These are phyloP conservation scores for Limonomyces culmigenus DNA, from an alignment of 1,284 basidiomycete species.

Conservation along the genomic window DNA sequence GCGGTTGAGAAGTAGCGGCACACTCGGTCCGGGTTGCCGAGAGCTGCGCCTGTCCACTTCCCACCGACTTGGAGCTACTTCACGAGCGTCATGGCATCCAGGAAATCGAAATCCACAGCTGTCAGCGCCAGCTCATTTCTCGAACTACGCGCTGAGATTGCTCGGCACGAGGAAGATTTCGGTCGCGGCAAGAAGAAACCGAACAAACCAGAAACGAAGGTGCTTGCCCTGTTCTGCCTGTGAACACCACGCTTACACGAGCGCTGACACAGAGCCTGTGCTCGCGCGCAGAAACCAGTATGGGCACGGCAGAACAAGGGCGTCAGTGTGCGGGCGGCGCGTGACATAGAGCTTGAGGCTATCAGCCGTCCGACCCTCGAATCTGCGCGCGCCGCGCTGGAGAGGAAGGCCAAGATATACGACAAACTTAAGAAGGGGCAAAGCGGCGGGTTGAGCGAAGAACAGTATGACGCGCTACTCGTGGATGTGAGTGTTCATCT, in stretches of 20 bases:
- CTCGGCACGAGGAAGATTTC: slow-evolving; percentile 49
- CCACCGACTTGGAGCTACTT: no score
- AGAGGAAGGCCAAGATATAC: slow-evolving; percentile 73
- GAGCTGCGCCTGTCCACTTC: no score
- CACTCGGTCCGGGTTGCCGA: no score
- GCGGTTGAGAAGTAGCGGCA: no score
- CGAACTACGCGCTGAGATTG: slow-evolving; percentile 58
- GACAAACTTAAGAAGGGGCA: slow-evolving; percentile 70
- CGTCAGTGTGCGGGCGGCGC: slow-evolving; percentile 36
- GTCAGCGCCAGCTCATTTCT: slow-evolving; percentile 58
- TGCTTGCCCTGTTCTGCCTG: slow-evolving; percentile 11
- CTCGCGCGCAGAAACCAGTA: slow-evolving; percentile 56
- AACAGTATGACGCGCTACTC: slow-evolving; percentile 56
- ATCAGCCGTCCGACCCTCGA: slow-evolving; percentile 54
- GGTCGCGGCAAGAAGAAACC: slow-evolving; percentile 37
- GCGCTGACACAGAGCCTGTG: no score
- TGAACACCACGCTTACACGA: no score
- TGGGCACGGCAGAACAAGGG: slow-evolving; percentile 63
- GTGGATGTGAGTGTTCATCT: slow-evolving; percentile 56
- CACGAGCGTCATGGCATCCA: no score
- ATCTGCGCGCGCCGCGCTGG: slow-evolving; percentile 45
- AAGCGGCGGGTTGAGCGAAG: slow-evolving; percentile 62
- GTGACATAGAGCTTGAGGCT: slow-evolving; percentile 51
- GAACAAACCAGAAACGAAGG: slow-evolving; percentile 49
- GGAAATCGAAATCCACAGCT: slow-evolving; percentile 52